Evolutionary conservation across 2,329 filamentous ascomycete species (phyloP).

Genomic region (Stemphylium beticola): DNA sequence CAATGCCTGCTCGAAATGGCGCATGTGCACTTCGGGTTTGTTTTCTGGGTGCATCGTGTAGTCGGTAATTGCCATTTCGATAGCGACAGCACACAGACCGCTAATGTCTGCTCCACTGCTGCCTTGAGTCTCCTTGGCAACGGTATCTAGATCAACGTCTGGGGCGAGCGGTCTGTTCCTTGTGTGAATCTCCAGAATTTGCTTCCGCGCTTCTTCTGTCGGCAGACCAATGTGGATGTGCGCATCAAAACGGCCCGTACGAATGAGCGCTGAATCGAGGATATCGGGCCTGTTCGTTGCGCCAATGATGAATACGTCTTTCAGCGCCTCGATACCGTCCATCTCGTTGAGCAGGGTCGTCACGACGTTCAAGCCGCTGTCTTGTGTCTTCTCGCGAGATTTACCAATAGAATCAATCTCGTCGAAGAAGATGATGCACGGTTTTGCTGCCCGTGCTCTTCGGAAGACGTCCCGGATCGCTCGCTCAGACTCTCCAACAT

Average conservation of each 20-base stretch:
- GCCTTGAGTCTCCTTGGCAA: conserved; percentile 72
- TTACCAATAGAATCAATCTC: conserved; percentile 88
- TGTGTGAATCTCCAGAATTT: conserved; percentile 75
- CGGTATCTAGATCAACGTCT: conserved; percentile 69
- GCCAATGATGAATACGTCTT: conserved; percentile 83
- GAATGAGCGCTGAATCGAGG: conserved; percentile 83
- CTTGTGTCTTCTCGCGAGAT: conserved; percentile 56
- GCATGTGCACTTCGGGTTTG: conserved; percentile 49
- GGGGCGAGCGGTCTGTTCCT: conserved; percentile 63
- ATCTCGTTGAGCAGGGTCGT: conserved; percentile 92
- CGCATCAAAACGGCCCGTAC: conserved; percentile 84
- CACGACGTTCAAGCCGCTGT: conserved; percentile 77
- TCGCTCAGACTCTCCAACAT: conserved; percentile 92
- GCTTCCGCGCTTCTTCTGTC: conserved; percentile 71
- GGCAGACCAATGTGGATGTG: conserved; percentile 87
- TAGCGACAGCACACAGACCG: conserved; percentile 56
- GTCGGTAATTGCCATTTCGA: conserved; percentile 45
- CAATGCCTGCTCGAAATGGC: conserved; percentile 56
- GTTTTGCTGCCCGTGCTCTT: conserved; percentile 82
- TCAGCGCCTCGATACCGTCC: conserved; percentile 88
- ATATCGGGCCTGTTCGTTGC: conserved; percentile 90
- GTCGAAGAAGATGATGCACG: conserved; percentile 96
- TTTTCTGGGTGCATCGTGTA: conserved; percentile 32
- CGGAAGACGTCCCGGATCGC: conserved; percentile 84
- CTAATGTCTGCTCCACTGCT: conserved; percentile 87